Evolutionary conservation across 148 eudicot genomes (phyloP), one percentile per base, ranked within the genome.

Genomic region (Vaccinium darrowii): DNA sequence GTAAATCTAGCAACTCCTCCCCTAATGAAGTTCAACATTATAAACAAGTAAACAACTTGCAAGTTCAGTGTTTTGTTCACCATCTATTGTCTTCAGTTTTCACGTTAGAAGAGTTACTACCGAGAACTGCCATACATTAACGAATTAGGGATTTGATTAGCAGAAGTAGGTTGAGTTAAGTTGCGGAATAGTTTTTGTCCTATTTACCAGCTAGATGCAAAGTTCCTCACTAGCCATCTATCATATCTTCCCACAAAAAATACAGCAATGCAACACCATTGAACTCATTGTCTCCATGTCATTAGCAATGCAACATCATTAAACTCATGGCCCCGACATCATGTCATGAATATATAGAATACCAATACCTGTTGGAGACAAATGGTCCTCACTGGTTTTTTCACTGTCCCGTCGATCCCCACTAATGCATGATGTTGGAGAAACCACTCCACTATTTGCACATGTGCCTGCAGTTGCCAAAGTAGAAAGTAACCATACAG

Each of bases 361-460:
- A 63, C 57, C 49, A 57, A n/a, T 84, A 87, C 89, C 91, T 80
- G 62, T 51, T 62, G 72, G 58, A 76, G 73, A 82, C 80, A 43
- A 13, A 60, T 9, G 16, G 56, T 76, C 79, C 75, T 85, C 78
- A 51, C 33, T 76, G 21, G 52, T 58, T 67, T 82, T 76, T 54
- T 83, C 83, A 76, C 39, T 62, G 54, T 80, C 27, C 71, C 54
- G 84, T 47, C 56, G 73, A 67, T 85, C 36, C 9, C 25, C 63
- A 56, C 54, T 76, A 60, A 83, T 8, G 67, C 73, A 27, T 16
- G 88, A 74, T n/a, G 78, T 15, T 33, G 23, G 81, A 54, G 83
- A 82, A 81, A 71, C 51, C 54, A 43, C 79, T 74, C n/a, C 74
- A 23, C 54, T 52, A 58, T 33, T 81, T 23, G 4, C 52, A 54